phyloP scores from a whole-genome alignment of 805 yeast species.

The Myxozyma geophila region DNA sequence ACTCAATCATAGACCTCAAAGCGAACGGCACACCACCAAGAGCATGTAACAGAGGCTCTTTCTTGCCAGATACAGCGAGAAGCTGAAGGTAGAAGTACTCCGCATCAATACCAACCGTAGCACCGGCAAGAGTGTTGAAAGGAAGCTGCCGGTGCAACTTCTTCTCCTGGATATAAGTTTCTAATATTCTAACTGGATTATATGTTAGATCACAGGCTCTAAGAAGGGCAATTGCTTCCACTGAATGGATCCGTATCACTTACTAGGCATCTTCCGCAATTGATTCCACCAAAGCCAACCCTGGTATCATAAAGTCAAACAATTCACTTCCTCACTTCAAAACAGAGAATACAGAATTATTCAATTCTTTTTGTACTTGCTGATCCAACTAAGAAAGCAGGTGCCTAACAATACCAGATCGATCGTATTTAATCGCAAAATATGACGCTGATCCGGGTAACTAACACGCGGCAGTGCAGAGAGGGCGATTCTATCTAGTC shows the following conservation, averaged over 20 bases:
- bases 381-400: too few relatives aligned
- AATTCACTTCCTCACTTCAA: too few relatives aligned
- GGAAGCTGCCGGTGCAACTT: conserved; percentile 64
- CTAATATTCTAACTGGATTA: conserved; percentile 24
- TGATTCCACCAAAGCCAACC: conserved; percentile 3
- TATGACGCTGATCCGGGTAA: neutral
- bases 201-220: neutral
- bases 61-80: conserved; percentile 55
- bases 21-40: conserved; percentile 81
- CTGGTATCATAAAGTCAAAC: neutral
- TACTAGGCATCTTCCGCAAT: conserved; percentile 17
- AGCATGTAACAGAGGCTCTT: conserved; percentile 73
- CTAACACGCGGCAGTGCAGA: neutral
- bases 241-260: neutral
- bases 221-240: neutral
- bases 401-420: too few relatives aligned
- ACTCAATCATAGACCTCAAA: conserved; percentile 58
- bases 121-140: conserved; percentile 64
- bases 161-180: conserved; percentile 62
- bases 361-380: too few relatives aligned
- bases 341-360: neutral
- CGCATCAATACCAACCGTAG: conserved; percentile 82
- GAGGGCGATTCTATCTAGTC: neutral
- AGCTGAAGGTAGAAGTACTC: conserved; percentile 73
- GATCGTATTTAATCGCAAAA: too few relatives aligned